phyloP scores from a whole-genome alignment of 805 yeast species.

The Maudiozyma saulgeensis region DNA sequence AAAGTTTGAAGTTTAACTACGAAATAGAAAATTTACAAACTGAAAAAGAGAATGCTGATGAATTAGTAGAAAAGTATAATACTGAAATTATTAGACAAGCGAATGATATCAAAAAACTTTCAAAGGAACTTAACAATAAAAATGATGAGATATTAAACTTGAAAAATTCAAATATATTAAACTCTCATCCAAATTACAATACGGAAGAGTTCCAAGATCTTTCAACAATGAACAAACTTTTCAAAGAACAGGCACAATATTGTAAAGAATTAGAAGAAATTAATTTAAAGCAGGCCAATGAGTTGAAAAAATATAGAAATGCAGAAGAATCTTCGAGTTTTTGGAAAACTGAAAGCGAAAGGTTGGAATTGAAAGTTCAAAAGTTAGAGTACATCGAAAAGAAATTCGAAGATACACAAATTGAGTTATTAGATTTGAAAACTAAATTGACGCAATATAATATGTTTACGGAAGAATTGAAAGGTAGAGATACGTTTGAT shows the following conservation, averaged over 20 bases:
- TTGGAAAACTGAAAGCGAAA: conserved; percentile 22
- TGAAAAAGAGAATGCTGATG: conserved; percentile 14
- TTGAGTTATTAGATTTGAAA: conserved; percentile 40
- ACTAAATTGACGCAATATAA: conserved; percentile 38
- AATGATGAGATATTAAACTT: conserved; percentile 23
- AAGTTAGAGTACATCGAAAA: conserved; percentile 36
- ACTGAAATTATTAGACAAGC: conserved; percentile 18
- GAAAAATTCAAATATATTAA: conserved; percentile 26
- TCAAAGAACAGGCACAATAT: conserved; percentile 37
- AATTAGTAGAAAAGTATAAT: conserved; percentile 17
- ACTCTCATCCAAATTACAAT: conserved; percentile 26
- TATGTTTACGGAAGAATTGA: conserved; percentile 26
- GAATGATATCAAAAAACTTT: conserved; percentile 16
- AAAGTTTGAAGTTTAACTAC: conserved; percentile 9
- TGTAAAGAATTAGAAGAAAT: conserved; percentile 42
- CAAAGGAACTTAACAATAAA: conserved; percentile 14
- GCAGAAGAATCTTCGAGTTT: conserved; percentile 16
- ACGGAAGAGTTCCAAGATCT: conserved; percentile 30
- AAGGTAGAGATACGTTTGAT: conserved; percentile 16
- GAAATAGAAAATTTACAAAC: conserved; percentile 10
- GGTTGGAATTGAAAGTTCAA: conserved; percentile 33
- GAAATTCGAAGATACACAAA: conserved; percentile 38
- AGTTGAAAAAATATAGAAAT: conserved; percentile 38
- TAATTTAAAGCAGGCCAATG: conserved; percentile 43
- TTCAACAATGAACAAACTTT: conserved; percentile 26